A percentile compares a stretch with the other conserved stretches of the same genome.
Conservation (phyloP, 2,329 filamentous ascomycete species). For the Sporothrix protearum region DNA sequence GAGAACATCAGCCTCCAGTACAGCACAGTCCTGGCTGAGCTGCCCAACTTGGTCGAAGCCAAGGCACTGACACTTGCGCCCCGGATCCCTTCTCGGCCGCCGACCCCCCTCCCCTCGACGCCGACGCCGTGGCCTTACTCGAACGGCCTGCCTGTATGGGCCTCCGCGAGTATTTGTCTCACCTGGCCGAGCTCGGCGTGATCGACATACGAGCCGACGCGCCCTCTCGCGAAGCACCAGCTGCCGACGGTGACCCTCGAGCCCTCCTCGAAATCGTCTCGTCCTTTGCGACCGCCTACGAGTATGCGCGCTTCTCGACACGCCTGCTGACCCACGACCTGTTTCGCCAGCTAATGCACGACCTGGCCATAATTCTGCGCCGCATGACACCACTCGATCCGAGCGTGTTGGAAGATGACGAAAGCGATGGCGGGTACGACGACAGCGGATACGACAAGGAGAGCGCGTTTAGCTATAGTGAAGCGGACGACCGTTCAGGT, state of each 20-base stretch:
- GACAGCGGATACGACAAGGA: conserved; percentile 36
- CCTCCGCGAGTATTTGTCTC: conserved; percentile 72
- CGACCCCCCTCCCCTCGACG: conserved; percentile 53
- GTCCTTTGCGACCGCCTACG: conserved; percentile 73
- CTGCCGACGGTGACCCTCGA: not conserved
- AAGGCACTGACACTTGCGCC: conserved; percentile 85
- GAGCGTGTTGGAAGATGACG: conserved; percentile 43
- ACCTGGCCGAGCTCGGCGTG: conserved; percentile 66
- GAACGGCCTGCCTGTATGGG: conserved; percentile 68
- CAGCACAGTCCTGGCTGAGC: conserved; percentile 71
- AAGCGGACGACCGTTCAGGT: not conserved
- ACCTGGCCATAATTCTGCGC: conserved; percentile 76
- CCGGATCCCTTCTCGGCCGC: conserved; percentile 42
- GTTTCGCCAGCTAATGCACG: conserved; percentile 76
- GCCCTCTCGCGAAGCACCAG: not conserved
- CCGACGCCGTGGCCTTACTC: conserved; percentile 65
- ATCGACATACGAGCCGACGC: conserved; percentile 37
- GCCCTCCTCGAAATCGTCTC: conserved; percentile 38
- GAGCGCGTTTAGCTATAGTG: conserved; percentile 27
- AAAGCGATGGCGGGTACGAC: conserved; percentile 28
- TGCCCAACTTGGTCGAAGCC: conserved; percentile 87
- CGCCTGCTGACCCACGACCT: conserved; percentile 62
- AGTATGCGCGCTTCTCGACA: conserved; percentile 78
- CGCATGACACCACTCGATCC: conserved; percentile 66
- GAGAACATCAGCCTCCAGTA: conserved; percentile 83